Base-by-base conservation (phyloP, 164 flowering plant genomes). In the Cinnamomum chago region DNA sequence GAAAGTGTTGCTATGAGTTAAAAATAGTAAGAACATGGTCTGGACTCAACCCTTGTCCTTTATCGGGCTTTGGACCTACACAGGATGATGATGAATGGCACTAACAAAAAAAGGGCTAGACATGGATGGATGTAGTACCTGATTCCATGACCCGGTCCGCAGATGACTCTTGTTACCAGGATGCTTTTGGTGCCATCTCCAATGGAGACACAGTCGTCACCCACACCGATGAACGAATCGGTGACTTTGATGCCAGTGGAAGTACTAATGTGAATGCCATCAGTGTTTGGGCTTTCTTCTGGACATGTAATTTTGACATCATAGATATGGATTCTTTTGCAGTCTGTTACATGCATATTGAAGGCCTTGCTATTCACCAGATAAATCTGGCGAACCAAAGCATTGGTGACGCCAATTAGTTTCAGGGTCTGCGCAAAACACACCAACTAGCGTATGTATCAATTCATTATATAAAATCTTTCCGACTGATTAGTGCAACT, bases 111-210 rank as follows among this genome's bases (percentile, higher is more conserved):
- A 40, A 40, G 47, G 47, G 47, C 47, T 40, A 40, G 47, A 40
- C 47, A 40, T 40, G 47, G 47, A 40, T 40, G 47, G 47, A 40
- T 9, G 9, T 40, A 40, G 64, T 70, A 71, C 73, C 73, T 71
- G 64, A 71, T 71, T 58, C 73, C 73, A 71, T 71, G 73, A 6
- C 73, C 73, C 1, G 73, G 73, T 11, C 73, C 73, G 51, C 73
- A 71, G 11, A 58, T 12, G 15, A 71, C 22, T 14, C 33, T 58
- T 1, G 50, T 14, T 13, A 71, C 30, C 22, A 22, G 28, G 47
- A 58, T n/a, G 11, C 30, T 30, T 24, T 24, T 24, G 64, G 18
- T 58, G 27, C 65, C 65, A 13, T 23, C 28, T 27, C 73, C 73
- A 71, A 71, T 58, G 13, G 73, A 71, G 2, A 71, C 30, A 20